These are phyloP conservation scores for Kodamaea hsintzibuensis DNA, from an alignment of 805 yeast species.

Conservation along the genomic window DNA sequence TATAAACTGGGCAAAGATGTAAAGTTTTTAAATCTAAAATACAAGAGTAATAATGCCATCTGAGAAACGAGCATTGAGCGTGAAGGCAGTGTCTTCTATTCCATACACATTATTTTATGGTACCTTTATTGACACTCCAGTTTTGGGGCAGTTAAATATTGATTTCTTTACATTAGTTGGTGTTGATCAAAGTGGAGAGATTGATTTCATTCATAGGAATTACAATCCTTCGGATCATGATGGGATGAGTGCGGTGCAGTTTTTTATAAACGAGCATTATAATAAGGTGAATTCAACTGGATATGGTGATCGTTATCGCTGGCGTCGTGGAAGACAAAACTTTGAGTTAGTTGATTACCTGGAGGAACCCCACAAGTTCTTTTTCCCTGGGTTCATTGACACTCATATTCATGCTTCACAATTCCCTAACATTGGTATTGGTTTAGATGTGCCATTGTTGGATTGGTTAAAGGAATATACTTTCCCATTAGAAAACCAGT, in stretches of 20 bases:
- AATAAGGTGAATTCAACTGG: not conserved
- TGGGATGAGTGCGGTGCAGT: slow-evolving; percentile 16
- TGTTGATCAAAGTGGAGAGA: slow-evolving; percentile 58
- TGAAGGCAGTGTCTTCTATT: slow-evolving; percentile 8
- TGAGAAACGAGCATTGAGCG: not conserved
- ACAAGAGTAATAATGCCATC: not conserved
- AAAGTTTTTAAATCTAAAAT: not conserved
- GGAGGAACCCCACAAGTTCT: slow-evolving; percentile 49
- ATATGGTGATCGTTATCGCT: not conserved
- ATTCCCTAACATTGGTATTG: slow-evolving; percentile 54
- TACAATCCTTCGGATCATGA: slow-evolving; percentile 12
- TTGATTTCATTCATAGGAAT: slow-evolving; percentile 35
- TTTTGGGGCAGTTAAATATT: slow-evolving; percentile 56
- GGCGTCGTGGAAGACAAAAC: slow-evolving; percentile 2
- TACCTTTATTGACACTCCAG: slow-evolving; percentile 72
- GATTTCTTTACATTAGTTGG: slow-evolving; percentile 59
- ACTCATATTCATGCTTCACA: slow-evolving; percentile 50
- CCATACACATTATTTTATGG: slow-evolving; percentile 58
- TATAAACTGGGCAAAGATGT: not conserved
- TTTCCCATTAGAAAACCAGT: slow-evolving; percentile 80
- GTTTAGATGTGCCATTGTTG: slow-evolving; percentile 78
- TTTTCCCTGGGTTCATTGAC: slow-evolving; percentile 54
- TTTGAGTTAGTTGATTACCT: slow-evolving; percentile 29
- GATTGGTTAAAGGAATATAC: slow-evolving; percentile 91
- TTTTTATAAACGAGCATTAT: slow-evolving; percentile 17